Evolutionary conservation across 2,329 filamentous ascomycete species (phyloP).

Genomic region (Phaeoacremonium minimum): DNA sequence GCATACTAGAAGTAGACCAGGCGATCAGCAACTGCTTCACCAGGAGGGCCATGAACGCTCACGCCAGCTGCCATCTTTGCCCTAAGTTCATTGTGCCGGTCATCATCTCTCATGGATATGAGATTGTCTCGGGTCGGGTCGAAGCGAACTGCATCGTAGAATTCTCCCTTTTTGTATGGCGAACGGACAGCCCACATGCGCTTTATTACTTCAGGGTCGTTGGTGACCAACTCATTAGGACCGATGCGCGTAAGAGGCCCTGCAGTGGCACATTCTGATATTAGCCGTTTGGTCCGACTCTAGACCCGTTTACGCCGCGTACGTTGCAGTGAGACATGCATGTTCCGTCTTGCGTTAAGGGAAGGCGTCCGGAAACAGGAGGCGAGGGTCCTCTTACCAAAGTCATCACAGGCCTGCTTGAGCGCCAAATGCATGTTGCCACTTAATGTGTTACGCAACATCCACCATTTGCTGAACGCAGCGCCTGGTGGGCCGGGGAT

Average conservation of each 20-base stretch:
- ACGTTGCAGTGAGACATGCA: no score
- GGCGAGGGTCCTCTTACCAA: conserved; percentile 13
- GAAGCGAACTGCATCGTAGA: conserved; percentile 30
- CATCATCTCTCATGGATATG: conserved; percentile 27
- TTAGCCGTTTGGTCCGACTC: not conserved
- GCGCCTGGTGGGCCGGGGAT: conserved; percentile 18
- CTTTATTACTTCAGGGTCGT: conserved; percentile 19
- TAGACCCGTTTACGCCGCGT: no score
- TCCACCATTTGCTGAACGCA: conserved; percentile 20
- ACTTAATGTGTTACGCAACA: conserved; percentile 20
- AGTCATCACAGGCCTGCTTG: conserved; percentile 15
- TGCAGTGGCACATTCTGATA: conserved; percentile 7
- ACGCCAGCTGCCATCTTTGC: conserved; percentile 38
- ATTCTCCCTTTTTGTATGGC: conserved; percentile 28
- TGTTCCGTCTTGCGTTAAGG: no score
- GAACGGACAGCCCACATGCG: conserved; percentile 27
- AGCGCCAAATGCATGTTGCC: conserved; percentile 19
- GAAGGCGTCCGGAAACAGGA: conserved; percentile 3
- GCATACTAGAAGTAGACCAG: conserved; percentile 13
- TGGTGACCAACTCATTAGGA: conserved; percentile 19
- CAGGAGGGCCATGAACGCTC: conserved; percentile 13
- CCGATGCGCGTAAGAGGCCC: conserved; percentile 18
- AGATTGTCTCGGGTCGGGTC: conserved; percentile 28
- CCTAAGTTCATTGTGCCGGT: conserved; percentile 30
- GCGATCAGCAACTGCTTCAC: no score